A percentile compares a stretch with the other conserved stretches of the same genome.
phyloP scores from a whole-genome alignment of 306 rosid genomes.

The Chamaecrista fasciculata region DNA sequence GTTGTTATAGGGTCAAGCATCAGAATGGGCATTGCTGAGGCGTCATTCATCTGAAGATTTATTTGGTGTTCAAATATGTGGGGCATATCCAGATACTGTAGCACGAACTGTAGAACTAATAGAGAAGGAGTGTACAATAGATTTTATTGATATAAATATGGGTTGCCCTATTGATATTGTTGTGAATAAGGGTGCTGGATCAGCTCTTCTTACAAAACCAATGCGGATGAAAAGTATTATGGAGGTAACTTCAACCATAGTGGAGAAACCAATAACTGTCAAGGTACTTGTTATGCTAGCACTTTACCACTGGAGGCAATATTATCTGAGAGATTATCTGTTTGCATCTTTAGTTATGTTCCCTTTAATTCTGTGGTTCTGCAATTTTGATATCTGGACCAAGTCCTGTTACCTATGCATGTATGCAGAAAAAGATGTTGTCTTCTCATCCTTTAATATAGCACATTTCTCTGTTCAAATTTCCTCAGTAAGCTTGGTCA shows the following conservation, averaged over 20 bases:
- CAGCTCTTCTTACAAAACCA: constrained; percentile 88
- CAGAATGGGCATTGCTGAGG: constrained; percentile 94
- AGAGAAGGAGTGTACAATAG: constrained; percentile 74
- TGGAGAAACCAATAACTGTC: constrained; percentile 60
- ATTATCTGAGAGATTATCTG: constrained; percentile 17
- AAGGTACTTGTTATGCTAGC: constrained; percentile 51
- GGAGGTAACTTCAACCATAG: constrained; percentile 70
- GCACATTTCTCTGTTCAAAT: background rate
- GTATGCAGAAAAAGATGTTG: background rate
- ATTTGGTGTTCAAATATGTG: constrained; percentile 95
- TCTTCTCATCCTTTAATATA: background rate
- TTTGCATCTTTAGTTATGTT: constrained; percentile 18
- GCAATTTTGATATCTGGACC: background rate
- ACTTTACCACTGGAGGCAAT: background rate
- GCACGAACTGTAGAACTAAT: constrained; percentile 75
- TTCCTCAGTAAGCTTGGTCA: constrained; percentile 14
- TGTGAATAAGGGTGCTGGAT: constrained; percentile 92
- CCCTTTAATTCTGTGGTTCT: constrained; percentile 2
- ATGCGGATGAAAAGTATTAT: constrained; percentile 80
- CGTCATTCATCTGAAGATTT: constrained; percentile 84
- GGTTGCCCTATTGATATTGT: constrained; percentile 97
- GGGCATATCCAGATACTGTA: constrained; percentile 76
- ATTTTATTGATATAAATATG: constrained; percentile 94
- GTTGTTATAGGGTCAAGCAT: constrained; percentile 81
- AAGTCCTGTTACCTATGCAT: constrained; percentile 4